phyloP scores from a whole-genome alignment of 306 rosid species.

The Calophaca sinica region DNA sequence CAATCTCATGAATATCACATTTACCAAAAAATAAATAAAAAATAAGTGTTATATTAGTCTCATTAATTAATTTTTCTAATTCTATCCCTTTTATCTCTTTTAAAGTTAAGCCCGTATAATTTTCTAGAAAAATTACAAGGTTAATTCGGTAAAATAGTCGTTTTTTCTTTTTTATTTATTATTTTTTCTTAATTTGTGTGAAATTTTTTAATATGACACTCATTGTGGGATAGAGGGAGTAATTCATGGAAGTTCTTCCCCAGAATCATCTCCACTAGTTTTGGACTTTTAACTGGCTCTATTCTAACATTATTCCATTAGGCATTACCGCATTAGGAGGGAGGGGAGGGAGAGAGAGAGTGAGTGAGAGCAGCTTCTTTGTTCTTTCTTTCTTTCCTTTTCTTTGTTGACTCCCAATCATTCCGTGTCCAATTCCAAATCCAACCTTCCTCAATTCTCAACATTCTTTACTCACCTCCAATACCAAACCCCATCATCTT shows the following conservation, averaged over 20 bases:
- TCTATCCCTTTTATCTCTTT: too few relatives aligned
- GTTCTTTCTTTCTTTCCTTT: conserved; percentile 19
- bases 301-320: conserved; percentile 27
- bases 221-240: too few relatives aligned
- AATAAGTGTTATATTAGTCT: too few relatives aligned
- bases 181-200: too few relatives aligned
- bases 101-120: too few relatives aligned
- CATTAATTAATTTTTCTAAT: too few relatives aligned
- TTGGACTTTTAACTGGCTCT: conserved; percentile 4
- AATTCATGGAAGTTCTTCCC: not conserved
- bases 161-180: too few relatives aligned
- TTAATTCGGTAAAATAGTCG: too few relatives aligned
- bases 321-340: not conserved
- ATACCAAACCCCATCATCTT: not conserved
- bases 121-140: too few relatives aligned
- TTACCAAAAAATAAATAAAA: too few relatives aligned
- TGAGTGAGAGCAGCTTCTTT: conserved; percentile 3
- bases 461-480: not conserved
- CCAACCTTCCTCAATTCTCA: not conserved
- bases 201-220: too few relatives aligned
- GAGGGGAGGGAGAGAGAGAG: not conserved
- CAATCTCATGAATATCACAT: too few relatives aligned
- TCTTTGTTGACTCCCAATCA: not conserved
- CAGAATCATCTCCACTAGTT: conserved; percentile 26
- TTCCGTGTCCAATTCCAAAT: conserved; percentile 9